These are phyloP conservation scores for Theobroma grandiflorum DNA, from an alignment of 441 rosid genomes.

Conservation along the genomic window DNA sequence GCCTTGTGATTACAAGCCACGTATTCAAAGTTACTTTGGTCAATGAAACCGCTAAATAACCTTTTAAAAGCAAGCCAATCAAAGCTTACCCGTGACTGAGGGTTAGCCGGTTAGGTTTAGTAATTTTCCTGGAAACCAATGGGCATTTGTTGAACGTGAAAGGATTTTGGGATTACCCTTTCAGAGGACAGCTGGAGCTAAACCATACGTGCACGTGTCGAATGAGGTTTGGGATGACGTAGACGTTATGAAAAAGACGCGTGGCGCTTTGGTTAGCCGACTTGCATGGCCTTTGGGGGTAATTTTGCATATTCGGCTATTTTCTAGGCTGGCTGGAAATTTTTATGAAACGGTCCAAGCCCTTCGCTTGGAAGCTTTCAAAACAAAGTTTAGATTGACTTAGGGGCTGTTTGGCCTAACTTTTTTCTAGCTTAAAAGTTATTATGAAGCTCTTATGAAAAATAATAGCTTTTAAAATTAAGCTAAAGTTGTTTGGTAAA, in stretches of 20 bases:
- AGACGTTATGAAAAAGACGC: conserved; percentile 31
- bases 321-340: not conserved
- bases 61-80: not conserved
- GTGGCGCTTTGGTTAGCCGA: conserved; percentile 22
- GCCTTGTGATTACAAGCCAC: not conserved
- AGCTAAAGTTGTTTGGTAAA: too few species aligned
- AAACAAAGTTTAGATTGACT: not conserved
- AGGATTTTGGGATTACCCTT: not conserved
- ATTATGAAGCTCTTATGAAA: too few species aligned
- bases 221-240: conserved; percentile 27
- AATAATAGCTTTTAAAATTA: too few species aligned
- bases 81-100: not conserved
- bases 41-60: too few species aligned
- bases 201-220: conserved; percentile 15
- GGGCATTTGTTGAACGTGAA: not conserved
- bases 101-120: not conserved
- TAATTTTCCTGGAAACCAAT: not conserved
- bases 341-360: not conserved
- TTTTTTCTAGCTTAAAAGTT: too few species aligned
- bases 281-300: not conserved
- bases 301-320: not conserved
- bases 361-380: not conserved
- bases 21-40: not conserved
- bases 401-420: too few species aligned
- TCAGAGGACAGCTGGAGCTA: conserved; percentile 33